These are phyloP conservation scores for Solanum neorickii DNA, from an alignment of 257 asterid species.

Conservation along the genomic window DNA sequence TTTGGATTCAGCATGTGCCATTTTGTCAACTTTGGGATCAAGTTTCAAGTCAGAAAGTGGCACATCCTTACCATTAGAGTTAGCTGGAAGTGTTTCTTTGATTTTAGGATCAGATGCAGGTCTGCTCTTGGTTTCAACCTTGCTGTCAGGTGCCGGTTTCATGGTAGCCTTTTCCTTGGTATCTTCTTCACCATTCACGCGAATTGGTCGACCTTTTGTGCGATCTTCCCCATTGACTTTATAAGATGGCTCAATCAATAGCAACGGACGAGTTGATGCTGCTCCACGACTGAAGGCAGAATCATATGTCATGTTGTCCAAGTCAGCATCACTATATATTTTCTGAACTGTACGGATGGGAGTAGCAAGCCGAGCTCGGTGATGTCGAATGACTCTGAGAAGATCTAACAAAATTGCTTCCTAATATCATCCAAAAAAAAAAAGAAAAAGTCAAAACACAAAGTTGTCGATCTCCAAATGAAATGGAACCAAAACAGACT, in stretches of 20 bases:
- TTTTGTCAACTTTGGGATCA: constrained; percentile 34
- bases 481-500: not conserved
- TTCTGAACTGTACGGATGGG: constrained; percentile 96
- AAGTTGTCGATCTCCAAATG: not conserved
- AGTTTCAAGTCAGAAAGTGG: constrained; percentile 24
- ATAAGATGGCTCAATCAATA: constrained; percentile 68
- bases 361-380: constrained; percentile 95
- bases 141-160: constrained; percentile 16
- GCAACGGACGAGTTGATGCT: constrained; percentile 46
- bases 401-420: constrained; percentile 84
- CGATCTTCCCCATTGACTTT: constrained; percentile 76
- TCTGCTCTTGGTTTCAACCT: constrained; percentile 40
- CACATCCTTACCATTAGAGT: constrained; percentile 25
- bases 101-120: constrained; percentile 35
- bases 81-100: constrained; percentile 18
- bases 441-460: not conserved
- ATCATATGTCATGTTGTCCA: constrained; percentile 71
- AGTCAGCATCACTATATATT: constrained; percentile 62
- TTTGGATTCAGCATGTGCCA: constrained; percentile 20
- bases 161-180: constrained; percentile 34
- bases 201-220: constrained; percentile 42
- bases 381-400: constrained; percentile 89
- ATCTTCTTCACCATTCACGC: constrained; percentile 45
- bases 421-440: constrained; percentile 26
- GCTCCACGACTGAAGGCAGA: constrained; percentile 40